Conservation (phyloP, 176 grass and related monocot genomes). For the Alloteropsis semialata region DNA sequence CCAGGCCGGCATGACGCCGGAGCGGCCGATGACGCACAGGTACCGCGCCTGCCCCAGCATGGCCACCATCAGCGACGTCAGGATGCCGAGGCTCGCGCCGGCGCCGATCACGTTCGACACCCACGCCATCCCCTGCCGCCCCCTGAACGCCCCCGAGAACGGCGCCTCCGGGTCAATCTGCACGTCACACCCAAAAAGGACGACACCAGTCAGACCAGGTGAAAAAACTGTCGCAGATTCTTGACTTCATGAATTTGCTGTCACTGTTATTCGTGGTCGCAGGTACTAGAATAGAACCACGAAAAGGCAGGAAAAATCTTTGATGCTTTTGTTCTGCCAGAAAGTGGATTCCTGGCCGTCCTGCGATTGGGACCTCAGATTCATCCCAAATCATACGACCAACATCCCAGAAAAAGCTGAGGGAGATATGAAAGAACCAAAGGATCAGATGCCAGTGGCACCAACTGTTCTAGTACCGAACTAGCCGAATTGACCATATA, state of each 20-base stretch:
- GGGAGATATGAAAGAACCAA: not conserved
- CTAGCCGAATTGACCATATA: constrained; percentile 29
- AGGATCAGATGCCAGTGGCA: constrained; percentile 25
- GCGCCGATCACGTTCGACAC: constrained; percentile 80
- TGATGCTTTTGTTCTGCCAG: not conserved
- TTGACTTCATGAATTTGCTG: not conserved
- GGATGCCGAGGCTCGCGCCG: constrained; percentile 82
- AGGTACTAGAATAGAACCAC: not conserved
- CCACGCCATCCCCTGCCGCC: constrained; percentile 56
- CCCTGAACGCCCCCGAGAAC: constrained; percentile 80
- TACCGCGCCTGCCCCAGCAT: constrained; percentile 95
- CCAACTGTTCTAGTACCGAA: not conserved
- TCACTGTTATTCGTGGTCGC: constrained; percentile 6
- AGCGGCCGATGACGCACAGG: constrained; percentile 91
- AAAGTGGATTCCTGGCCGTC: not conserved
- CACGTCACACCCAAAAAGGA: not conserved
- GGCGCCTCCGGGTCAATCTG: constrained; percentile 87
- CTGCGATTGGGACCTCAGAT: constrained; percentile 25
- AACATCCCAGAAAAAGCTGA: constrained; percentile 13
- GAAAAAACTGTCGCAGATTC: not conserved
- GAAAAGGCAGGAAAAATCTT: not conserved
- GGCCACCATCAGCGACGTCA: constrained; percentile 87
- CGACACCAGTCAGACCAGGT: not conserved
- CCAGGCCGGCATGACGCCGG: constrained; percentile 73
- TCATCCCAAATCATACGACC: not conserved